These are phyloP conservation scores for Cercospora sp. DNA, from an alignment of 2,329 filamentous ascomycete genomes.

Conservation along the genomic window DNA sequence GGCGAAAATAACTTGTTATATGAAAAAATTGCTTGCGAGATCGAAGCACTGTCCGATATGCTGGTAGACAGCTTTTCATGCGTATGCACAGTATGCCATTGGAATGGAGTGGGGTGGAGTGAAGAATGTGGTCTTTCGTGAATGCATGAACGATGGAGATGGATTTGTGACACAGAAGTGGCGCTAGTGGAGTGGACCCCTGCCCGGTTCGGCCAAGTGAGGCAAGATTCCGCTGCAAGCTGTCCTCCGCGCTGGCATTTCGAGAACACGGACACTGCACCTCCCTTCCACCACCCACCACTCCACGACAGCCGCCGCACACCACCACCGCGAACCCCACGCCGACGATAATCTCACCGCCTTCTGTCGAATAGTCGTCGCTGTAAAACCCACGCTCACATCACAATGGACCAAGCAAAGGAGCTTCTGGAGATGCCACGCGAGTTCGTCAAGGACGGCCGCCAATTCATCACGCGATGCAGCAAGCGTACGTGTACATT, in stretches of 20 bases:
- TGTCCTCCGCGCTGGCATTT: slow-evolving; percentile 12
- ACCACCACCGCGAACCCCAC: background rate
- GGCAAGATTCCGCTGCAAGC: slow-evolving; percentile 15
- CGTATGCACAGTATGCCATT: background rate
- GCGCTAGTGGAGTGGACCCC: background rate
- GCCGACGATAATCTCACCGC: background rate
- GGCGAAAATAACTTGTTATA: background rate
- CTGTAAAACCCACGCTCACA: background rate
- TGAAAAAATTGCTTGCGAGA: background rate
- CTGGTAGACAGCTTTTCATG: background rate
- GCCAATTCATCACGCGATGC: slow-evolving; percentile 53
- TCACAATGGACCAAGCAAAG: slow-evolving; percentile 61
- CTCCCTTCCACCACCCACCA: slow-evolving; percentile 8
- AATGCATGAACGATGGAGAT: background rate
- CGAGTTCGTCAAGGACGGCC: slow-evolving; percentile 61
- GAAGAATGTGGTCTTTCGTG: background rate
- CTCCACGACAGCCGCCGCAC: background rate
- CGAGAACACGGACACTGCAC: slow-evolving; percentile 9
- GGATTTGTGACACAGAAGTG: background rate
- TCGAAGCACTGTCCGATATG: background rate
- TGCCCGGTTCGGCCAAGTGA: slow-evolving; percentile 8
- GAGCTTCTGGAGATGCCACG: slow-evolving; percentile 69
- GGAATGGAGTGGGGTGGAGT: background rate
- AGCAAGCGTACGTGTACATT: slow-evolving; percentile 46
- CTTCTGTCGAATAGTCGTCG: background rate